Percentiles rank a stretch among this genome's conserved stretches.
Conservation (phyloP, 163 green algal species). For the Chlorella variabilis region DNA sequence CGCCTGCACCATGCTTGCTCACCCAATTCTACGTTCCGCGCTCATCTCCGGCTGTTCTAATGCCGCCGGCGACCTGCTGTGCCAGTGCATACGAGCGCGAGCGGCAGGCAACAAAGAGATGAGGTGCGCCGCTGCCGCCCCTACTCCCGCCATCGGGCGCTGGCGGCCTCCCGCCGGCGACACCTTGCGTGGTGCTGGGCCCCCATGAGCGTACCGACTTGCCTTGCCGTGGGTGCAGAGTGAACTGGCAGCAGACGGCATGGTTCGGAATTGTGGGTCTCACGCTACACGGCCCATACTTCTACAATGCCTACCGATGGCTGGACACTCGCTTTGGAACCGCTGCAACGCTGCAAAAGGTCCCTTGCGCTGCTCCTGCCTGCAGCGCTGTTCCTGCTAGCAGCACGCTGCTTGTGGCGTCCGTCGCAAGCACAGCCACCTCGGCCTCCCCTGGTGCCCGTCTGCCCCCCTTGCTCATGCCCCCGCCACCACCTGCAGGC, state of each 20-base stretch:
- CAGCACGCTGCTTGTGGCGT: too few species aligned
- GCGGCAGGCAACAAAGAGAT: not conserved
- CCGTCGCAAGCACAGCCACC: too few species aligned
- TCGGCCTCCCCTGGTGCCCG: too few species aligned
- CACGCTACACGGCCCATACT: constrained; percentile 57
- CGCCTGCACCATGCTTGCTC: too few species aligned
- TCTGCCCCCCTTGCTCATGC: not conserved
- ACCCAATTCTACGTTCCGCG: constrained; percentile 1
- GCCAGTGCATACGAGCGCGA: constrained; percentile 4
- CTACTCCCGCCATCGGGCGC: too few species aligned
- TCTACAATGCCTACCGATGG: constrained; percentile 46
- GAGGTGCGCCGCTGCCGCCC: not conserved
- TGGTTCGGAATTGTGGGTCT: constrained; percentile 51
- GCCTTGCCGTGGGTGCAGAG: too few species aligned
- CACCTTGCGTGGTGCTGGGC: not conserved
- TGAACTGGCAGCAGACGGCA: constrained; percentile 30
- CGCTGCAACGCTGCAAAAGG: constrained; percentile 4
- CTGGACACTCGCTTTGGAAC: constrained; percentile 30
- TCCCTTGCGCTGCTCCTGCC: not conserved
- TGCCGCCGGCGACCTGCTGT: constrained; percentile 16
- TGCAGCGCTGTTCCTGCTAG: too few species aligned
- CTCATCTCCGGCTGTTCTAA: not conserved
- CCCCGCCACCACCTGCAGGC: not conserved
- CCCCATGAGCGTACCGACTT: not conserved
- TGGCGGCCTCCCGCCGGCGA: too few species aligned